These are phyloP conservation scores for Xylaria cubensis DNA, from an alignment of 495 filamentous ascomycete species.

Conservation along the genomic window DNA sequence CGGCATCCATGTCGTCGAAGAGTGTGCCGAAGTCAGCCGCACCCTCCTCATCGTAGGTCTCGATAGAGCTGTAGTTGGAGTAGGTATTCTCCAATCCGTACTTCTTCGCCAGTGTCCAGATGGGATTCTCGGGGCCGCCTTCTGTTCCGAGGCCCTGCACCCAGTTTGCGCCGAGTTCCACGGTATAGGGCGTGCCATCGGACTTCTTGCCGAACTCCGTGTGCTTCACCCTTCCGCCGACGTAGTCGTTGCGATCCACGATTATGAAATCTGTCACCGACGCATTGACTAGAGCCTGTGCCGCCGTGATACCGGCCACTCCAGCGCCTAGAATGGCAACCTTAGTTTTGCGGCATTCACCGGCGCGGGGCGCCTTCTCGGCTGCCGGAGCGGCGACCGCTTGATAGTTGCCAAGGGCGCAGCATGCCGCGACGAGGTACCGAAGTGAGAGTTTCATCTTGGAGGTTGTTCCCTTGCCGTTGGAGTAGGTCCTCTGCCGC, in stretches of 20 bases:
- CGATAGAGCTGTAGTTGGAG: conserved; percentile 66
- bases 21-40: conserved; percentile 57
- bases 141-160: conserved; percentile 70
- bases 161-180: conserved; percentile 78
- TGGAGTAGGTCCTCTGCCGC: not conserved
- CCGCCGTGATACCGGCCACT: conserved; percentile 74
- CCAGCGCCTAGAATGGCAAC: conserved; percentile 63
- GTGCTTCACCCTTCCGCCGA: conserved; percentile 66
- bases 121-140: conserved; percentile 68
- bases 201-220: conserved; percentile 63
- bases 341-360: conserved; percentile 45
- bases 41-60: conserved; percentile 66
- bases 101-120: conserved; percentile 73
- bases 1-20: conserved; percentile 59
- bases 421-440: conserved; percentile 26
- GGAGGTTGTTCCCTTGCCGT: not conserved
- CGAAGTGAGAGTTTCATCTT: conserved; percentile 30
- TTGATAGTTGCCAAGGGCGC: conserved; percentile 25
- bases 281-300: conserved; percentile 69
- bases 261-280: conserved; percentile 74
- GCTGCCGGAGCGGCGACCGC: conserved; percentile 25
- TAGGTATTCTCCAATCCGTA: conserved; percentile 67
- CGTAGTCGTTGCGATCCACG: conserved; percentile 68
- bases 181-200: conserved; percentile 60
- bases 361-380: conserved; percentile 6